phyloP scores from a whole-genome alignment of 1,284 basidiomycete genomes.

The Cutaneotrichosporon sp. region DNA sequence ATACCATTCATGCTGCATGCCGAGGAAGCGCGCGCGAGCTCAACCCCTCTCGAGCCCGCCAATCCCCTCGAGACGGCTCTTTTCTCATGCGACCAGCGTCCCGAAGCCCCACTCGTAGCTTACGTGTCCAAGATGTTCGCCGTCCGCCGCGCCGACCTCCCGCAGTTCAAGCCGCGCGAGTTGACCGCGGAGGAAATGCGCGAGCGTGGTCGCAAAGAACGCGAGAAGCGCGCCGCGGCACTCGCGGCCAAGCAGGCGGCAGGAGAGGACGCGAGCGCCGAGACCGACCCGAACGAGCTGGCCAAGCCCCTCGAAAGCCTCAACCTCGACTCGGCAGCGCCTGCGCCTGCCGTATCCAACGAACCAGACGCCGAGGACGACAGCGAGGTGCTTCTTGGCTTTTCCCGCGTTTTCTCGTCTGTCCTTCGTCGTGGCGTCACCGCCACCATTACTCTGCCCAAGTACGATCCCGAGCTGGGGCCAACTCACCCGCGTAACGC shows the following conservation, averaged over 20 bases:
- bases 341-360: constrained; percentile 12
- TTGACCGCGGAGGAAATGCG: constrained; percentile 86
- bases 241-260: constrained; percentile 34
- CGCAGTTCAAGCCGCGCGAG: constrained; percentile 71
- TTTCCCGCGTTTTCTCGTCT: constrained; percentile 90
- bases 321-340: constrained; percentile 26
- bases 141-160: constrained; percentile 69
- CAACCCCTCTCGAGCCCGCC: constrained; percentile 53
- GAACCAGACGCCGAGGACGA: constrained; percentile 9
- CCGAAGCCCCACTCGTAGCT: constrained; percentile 63
- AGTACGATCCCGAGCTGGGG: constrained; percentile 68
- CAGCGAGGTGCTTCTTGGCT: constrained; percentile 73
- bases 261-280: constrained; percentile 14
- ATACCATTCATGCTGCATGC: constrained; percentile 93
- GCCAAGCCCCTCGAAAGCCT: constrained; percentile 26
- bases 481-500: constrained; percentile 66
- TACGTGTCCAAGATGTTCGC: constrained; percentile 99
- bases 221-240: constrained; percentile 53
- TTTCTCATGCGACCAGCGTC: constrained; percentile 63
- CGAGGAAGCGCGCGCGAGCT: constrained; percentile 50
- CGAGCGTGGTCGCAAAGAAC: constrained; percentile 59
- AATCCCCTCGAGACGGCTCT: constrained; percentile 78
- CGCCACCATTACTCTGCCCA: constrained; percentile 77
- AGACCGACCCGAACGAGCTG: constrained; percentile 23
- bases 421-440: constrained; percentile 63